Conservation (phyloP, 352 stramenopile species). For the Bremia lactucae region DNA sequence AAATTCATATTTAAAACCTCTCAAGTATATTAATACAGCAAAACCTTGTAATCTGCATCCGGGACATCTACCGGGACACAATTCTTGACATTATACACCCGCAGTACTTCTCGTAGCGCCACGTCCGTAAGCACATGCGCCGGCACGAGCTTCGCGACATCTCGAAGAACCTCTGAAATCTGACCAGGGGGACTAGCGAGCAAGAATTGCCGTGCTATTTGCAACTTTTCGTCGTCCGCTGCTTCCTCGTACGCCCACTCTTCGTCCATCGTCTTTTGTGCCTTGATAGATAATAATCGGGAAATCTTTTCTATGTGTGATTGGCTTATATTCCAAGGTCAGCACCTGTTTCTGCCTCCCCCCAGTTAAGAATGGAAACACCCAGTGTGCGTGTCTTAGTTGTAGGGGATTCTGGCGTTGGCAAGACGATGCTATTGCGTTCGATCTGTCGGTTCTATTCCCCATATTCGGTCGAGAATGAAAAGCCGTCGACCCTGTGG, state of each 20-base stretch:
- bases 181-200: constrained; percentile 85
- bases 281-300: no score
- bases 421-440: constrained; percentile 72
- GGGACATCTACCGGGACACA: constrained; percentile 53
- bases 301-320: not conserved
- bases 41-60: constrained; percentile 61
- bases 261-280: no score
- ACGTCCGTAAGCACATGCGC: constrained; percentile 54
- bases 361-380: constrained; percentile 43
- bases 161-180: constrained; percentile 77
- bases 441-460: constrained; percentile 36
- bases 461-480: constrained; percentile 1
- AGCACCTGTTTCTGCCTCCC: no score
- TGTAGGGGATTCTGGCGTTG: constrained; percentile 77
- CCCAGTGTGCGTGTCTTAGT: constrained; percentile 67
- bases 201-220: constrained; percentile 84
- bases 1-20: not conserved
- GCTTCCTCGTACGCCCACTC: constrained; percentile 61
- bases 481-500: constrained; percentile 35
- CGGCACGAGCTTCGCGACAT: constrained; percentile 79
- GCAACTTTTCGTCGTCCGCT: constrained; percentile 82
- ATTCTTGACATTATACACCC: constrained; percentile 74
- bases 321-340: no score
- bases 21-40: not conserved
- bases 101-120: constrained; percentile 54